Base-by-base conservation (phyloP, 1,284 basidiomycete species). In the Fomitopsis pinicola region DNA sequence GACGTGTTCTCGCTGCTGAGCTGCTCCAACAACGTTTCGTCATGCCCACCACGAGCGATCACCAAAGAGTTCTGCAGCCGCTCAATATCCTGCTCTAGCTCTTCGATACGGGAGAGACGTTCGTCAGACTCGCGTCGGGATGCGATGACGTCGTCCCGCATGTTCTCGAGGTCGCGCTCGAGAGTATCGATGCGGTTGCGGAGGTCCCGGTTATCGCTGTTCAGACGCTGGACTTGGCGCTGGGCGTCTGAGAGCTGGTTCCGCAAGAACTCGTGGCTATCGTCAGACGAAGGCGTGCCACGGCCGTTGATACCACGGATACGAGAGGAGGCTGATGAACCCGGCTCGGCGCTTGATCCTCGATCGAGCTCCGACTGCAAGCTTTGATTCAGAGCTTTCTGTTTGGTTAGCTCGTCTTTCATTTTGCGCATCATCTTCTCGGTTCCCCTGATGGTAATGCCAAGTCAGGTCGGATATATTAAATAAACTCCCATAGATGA, bases 391-490 rank as follows among this genome's bases (percentile, higher is more conserved):
- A 87, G 76, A 59, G 82, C 80, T 78, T 97, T 97, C 74, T 95
- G 92, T 77, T 93, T 96, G 64, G 86, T 91, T 61, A 97, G 78
- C 72, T 97, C 95, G 68, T 94, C 92, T 76, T 96, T 95, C 91
- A 99, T 96, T 68, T 93, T 88, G 67, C 95, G 89, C 80, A 98
- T 92, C 89, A 99, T 97, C 79, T 98, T 98, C 77, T 99, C 97
- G 0, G 96, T 98, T 58, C 95, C 95, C 83, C 95, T 96, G 71
- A 50, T 45, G 28, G 67, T 65, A 35, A 12, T 22, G 4, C 30
- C 72, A 19, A 38, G 66, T 69, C 55, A 72, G 70, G 68, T 57
- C 67, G 45, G 56, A 68, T 66, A 59, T 67, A 59, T 66, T 52
- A 38, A 22, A 15, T 58, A 46, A 54, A 55, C 48, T 46, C 42